These are phyloP conservation scores for Gomphus bonarii DNA, from an alignment of 1,284 basidiomycete genomes.

Conservation along the genomic window DNA sequence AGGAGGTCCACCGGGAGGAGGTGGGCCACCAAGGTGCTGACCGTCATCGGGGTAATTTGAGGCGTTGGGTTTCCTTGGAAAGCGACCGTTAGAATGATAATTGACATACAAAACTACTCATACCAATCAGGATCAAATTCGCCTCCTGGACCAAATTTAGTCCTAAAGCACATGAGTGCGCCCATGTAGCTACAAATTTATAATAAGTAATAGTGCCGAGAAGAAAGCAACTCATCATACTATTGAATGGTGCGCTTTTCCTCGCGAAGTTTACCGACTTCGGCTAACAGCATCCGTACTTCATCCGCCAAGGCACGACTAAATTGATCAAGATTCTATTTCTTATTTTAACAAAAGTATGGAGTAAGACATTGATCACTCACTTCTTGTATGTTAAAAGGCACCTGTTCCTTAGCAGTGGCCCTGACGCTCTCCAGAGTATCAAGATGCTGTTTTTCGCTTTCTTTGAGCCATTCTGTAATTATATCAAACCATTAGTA, in stretches of 20 bases:
- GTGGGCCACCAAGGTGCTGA: too few relatives aligned
- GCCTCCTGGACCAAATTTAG: conserved; percentile 65
- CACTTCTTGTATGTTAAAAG: conserved; percentile 68
- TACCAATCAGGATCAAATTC: conserved; percentile 68
- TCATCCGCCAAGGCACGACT: conserved; percentile 16
- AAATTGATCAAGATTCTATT: conserved; percentile 29
- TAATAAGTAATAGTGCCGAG: background rate
- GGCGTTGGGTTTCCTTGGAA: conserved; percentile 39
- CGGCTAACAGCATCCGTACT: conserved; percentile 13
- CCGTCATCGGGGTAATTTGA: conserved; percentile 24
- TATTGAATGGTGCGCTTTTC: conserved; percentile 32
- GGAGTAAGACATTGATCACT: conserved; percentile 16
- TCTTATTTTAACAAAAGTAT: background rate
- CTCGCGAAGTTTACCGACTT: conserved; percentile 16
- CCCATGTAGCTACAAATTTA: conserved; percentile 48
- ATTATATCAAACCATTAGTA: background rate
- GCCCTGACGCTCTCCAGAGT: conserved; percentile 50
- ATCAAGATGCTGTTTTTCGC: conserved; percentile 47
- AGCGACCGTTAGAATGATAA: conserved; percentile 5
- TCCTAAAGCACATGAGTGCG: conserved; percentile 49
- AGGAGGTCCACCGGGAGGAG: conserved; percentile 33
- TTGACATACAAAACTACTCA: conserved; percentile 12
- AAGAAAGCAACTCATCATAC: conserved; percentile 40
- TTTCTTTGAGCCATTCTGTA: conserved; percentile 53
- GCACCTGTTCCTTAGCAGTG: conserved; percentile 60